Base-by-base conservation (phyloP, 2,329 filamentous ascomycete genomes). In the Arthrinium puccinioides region DNA sequence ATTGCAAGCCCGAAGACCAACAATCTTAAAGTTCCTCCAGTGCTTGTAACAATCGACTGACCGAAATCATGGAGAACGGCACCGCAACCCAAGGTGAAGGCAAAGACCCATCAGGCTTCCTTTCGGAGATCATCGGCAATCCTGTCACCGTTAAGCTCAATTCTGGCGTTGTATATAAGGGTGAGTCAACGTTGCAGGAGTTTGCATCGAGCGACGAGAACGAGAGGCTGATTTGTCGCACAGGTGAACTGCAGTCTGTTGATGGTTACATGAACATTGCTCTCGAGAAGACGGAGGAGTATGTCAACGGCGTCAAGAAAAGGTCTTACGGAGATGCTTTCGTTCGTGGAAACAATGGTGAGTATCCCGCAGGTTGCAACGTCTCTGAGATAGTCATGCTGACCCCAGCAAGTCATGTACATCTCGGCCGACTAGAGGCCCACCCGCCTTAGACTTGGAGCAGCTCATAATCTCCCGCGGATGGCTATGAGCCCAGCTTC, bases 221-320 rank as follows among this genome's bases (percentile, higher is more conserved):
- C n/a, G n/a, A n/a, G n/a, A n/a, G n/a, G n/a, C n/a, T 56, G 32
- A 20, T 27, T 4, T n/a, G n/a, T n/a, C n/a, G 9, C 23, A 14
- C 45, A 96, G 90, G 92, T 50, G 88, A 96, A 60, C 75, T 97
- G 25, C 89, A 97, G 60, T 95, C 89, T 1, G 90, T 98, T 34
- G 92, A 98, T 62, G 92, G 92, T 36, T 98, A 97, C 67, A 98
- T 98, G 92, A 98, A 98, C 67, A 96, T 98, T 59, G 90, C 92
- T 10, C 76, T 98, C 21, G 92, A 98, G 63, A 92, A 95, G 66
- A 94, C 88, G 15, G 82, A 87, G 47, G 92, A 98, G 65, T 88
- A 82, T 51, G 84, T 96, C 49, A 84, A 94, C 55, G 90, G 89
- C 28, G 76, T 80, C 46, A 79, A 90, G 63, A 76, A 84, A 52